A percentile compares a stretch with the other conserved stretches of the same genome.
Conservation (phyloP, 495 filamentous ascomycete species). For the Chaetomium cochliodes region DNA sequence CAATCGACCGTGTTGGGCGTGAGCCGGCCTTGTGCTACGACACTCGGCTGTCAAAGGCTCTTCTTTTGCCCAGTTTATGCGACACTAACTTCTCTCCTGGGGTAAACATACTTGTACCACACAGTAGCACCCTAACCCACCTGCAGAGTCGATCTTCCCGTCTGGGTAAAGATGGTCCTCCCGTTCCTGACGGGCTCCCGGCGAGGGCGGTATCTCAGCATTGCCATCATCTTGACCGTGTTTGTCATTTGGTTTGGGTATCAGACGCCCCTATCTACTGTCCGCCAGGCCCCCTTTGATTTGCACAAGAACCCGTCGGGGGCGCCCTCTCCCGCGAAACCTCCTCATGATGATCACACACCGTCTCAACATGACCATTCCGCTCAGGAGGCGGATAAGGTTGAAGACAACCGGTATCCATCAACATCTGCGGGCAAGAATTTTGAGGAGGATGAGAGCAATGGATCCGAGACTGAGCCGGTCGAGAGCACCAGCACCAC, state of each 20-base stretch:
- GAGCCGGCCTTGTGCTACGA: background rate
- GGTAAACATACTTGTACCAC: too few species aligned
- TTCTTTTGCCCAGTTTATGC: background rate
- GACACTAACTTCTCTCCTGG: background rate
- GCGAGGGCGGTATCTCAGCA: constrained; percentile 20
- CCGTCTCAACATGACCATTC: background rate
- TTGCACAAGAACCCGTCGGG: background rate
- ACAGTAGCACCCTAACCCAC: too few species aligned
- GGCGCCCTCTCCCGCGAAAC: background rate
- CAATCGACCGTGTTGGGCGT: background rate
- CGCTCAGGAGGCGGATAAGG: background rate
- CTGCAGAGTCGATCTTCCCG: background rate
- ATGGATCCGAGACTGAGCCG: background rate
- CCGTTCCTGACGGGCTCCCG: constrained; percentile 21
- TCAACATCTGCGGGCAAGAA: background rate
- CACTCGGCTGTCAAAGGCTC: background rate
- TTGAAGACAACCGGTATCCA: background rate
- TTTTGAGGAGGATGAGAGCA: background rate
- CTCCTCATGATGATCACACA: background rate
- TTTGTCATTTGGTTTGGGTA: constrained; percentile 27
- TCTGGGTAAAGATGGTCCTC: constrained; percentile 19
- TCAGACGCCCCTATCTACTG: constrained; percentile 7
- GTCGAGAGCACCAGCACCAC: background rate
- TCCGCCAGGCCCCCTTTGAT: constrained; percentile 11
- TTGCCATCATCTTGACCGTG: constrained; percentile 23